Base-by-base conservation (phyloP, 2,329 filamentous ascomycete genomes). In the Pseudocercospora pini-densiflorae region DNA sequence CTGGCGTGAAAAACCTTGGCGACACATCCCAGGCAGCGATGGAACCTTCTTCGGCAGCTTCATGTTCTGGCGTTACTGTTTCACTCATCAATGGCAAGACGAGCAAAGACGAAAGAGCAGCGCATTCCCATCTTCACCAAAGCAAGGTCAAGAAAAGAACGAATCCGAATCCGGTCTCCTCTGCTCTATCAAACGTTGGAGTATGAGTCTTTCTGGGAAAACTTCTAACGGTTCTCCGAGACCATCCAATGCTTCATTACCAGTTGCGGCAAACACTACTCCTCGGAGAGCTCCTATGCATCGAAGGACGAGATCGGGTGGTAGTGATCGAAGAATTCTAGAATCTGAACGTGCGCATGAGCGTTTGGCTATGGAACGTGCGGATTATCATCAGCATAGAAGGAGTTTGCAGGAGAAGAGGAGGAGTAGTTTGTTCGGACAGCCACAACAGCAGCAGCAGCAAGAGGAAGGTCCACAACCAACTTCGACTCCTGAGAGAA, bases 1-100 rank as follows among this genome's bases (percentile, higher is more conserved):
- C 31, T 80, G 86, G 31, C 85, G 90, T 53, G 92, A 94, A 77
- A 88, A 87, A 75, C 91, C 91, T 0, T 94, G 91, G 91, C 80
- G 81, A 53, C 83, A 88, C 64, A 84, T 87, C 5, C 78, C 79
- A 0, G 79, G 79, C 19, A 78, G 75, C 16, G 77, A 83, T 43
- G 81, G 81, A 8, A 80, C 78, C 1, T 79, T 83, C 60, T 71
- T 74, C 54, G 80, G 81, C 27, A 77, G 75, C 65, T 80, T 80
- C 69, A 69, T 60, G 49, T 77, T 71, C 63, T 79, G 79, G 77
- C 64, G 47, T 8, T 71, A 62, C 49, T 64, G 68, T 27, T 68
- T 65, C 31, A 60, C 54, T 8, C 55, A n/a, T 2, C 45, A 59
- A 21, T 64, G 64, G 62, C 33, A 31, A 29, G 65, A 67, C 19